phyloP scores from a whole-genome alignment of 192 early-diverging fungal species.

The Umbelopsis ramanniana region DNA sequence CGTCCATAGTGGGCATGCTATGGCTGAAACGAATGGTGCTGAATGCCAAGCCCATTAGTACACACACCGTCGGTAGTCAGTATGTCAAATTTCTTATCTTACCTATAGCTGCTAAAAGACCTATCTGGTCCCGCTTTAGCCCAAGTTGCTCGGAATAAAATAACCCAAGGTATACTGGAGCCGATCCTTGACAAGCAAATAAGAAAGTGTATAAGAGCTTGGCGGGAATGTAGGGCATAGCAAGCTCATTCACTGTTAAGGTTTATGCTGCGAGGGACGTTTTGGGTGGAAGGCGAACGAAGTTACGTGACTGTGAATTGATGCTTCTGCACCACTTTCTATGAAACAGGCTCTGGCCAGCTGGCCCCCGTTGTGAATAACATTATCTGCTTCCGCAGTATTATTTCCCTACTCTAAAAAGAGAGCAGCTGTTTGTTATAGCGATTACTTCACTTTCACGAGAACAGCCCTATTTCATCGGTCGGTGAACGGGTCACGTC shows the following conservation, averaged over 20 bases:
- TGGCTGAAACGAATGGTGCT: constrained; percentile 52
- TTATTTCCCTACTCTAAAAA: too few relatives aligned
- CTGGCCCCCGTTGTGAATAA: too few relatives aligned
- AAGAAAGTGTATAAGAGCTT: constrained; percentile 48
- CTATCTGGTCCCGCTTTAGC: constrained; percentile 46
- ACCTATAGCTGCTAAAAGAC: constrained; percentile 47
- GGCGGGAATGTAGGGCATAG: constrained; percentile 45
- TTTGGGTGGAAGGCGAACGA: neutral
- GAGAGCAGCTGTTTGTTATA: too few relatives aligned
- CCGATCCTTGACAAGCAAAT: constrained; percentile 50
- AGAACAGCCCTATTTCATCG: too few relatives aligned
- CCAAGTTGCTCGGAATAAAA: constrained; percentile 46
- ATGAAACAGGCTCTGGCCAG: too few relatives aligned
- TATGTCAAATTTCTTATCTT: neutral
- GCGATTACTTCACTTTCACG: too few relatives aligned
- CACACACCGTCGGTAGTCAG: too few relatives aligned
- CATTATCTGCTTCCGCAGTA: too few relatives aligned
- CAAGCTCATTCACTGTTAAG: neutral
- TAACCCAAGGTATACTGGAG: constrained; percentile 40
- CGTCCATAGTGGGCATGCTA: constrained; percentile 53
- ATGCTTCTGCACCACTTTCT: too few relatives aligned
- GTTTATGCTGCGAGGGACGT: neutral
- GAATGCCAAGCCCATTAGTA: neutral
- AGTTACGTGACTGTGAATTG: too few relatives aligned
- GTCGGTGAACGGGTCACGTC: too few relatives aligned